Base-by-base conservation (phyloP, 148 eudicot species). In the Spergularia bocconei region DNA sequence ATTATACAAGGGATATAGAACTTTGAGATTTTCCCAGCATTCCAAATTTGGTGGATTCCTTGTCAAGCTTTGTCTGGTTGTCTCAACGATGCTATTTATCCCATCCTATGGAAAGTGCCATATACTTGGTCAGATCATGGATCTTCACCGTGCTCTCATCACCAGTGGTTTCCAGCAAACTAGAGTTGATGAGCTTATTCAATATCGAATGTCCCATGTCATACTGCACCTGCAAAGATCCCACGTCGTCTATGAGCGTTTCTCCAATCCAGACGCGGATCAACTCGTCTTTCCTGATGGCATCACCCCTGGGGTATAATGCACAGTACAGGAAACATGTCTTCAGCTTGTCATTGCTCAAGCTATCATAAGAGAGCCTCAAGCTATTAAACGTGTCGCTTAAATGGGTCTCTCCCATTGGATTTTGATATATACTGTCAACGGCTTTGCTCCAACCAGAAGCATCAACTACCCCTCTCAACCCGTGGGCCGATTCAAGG, bases 181-280 rank as follows among this genome's bases (percentile, higher is more conserved):
- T 68, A 17, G 79, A 76, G 51, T 76, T 59, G n/a, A 67, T 59
- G 69, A 76, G 73, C 72, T 76, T 76, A 57, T 76, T 76, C 33
- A 76, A 4, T 15, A 69, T 76, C 29, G 67, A 44, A 58, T 76
- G 79, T 19, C 79, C 79, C 73, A 41, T 76, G 59, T 76, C 73
- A 13, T 68, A 76, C 59, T 67, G 73, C 29, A 67, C 72, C 36
- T 76, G 79, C 73, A 68, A 33, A 1, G 73, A 76, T 33, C 16
- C 15, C 59, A 69, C 67, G n/a, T 76, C 73, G 50, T 68, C 73
- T 57, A 76, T 69, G 17, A 77, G 79, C 52, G 14, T 14, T 44
- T 59, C 60, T 13, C 74, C 74, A 50, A 77, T 77, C 79, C 79
- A 77, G 60, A 69, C 68, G 54, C 65, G 68, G 16, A 77, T 69